Conservation (phyloP, 345 rosid genomes). For the Acer saccharum region DNA sequence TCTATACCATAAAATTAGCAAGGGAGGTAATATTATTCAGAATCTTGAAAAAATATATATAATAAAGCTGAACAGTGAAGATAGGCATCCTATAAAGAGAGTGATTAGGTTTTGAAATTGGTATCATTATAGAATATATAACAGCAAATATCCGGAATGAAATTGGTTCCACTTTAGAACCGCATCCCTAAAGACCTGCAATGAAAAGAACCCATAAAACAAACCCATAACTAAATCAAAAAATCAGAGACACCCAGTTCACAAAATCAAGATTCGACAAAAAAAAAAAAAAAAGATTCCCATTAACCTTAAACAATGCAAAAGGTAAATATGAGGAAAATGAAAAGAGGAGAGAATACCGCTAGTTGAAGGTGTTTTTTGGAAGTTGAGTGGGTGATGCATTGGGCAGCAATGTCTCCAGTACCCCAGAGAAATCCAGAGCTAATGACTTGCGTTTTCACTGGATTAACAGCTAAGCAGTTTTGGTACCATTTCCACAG, state of each 20-base stretch:
- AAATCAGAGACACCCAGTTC: conserved; percentile 18
- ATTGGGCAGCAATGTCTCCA: conserved; percentile 89
- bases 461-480: conserved; percentile 64
- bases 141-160: background rate
- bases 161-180: background rate
- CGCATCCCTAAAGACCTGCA: background rate
- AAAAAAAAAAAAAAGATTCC: conserved; percentile 5
- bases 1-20: background rate
- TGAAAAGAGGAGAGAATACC: conserved; percentile 24
- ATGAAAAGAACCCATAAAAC: conserved; percentile 11
- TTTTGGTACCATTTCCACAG: conserved; percentile 90
- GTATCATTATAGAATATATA: too few relatives aligned
- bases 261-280: background rate
- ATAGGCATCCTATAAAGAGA: background rate
- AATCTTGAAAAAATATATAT: background rate
- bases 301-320: conserved; percentile 1
- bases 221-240: conserved; percentile 5
- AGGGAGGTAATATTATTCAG: background rate
- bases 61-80: background rate
- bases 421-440: conserved; percentile 89
- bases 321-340: background rate
- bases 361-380: conserved; percentile 42
- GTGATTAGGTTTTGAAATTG: background rate
- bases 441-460: conserved; percentile 87
- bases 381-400: conserved; percentile 77